These are phyloP conservation scores for Colletotrichum gloeosporioides DNA, from an alignment of 2,329 filamentous ascomycete species.

Conservation along the genomic window DNA sequence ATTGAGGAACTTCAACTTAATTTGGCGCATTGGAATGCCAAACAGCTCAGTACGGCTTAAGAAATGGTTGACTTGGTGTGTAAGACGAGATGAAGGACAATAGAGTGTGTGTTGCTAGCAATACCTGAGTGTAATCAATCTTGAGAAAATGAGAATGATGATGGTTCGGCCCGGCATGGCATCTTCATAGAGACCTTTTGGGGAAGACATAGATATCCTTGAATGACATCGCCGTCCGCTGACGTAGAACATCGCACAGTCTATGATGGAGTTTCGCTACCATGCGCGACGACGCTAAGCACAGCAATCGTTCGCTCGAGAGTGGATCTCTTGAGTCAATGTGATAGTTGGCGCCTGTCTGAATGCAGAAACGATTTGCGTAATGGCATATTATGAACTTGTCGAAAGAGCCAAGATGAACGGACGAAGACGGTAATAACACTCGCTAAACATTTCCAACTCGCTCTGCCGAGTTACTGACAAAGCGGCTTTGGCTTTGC, in stretches of 20 bases:
- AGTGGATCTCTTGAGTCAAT: background rate
- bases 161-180: background rate
- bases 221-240: background rate
- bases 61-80: background rate
- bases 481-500: background rate
- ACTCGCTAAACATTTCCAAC: background rate
- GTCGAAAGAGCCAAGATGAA: background rate
- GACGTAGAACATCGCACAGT: background rate
- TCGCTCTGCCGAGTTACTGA: background rate
- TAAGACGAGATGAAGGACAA: background rate
- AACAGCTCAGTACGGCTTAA: background rate
- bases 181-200: background rate
- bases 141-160: background rate
- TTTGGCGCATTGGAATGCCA: background rate
- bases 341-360: background rate
- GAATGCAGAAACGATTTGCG: background rate
- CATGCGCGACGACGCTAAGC: background rate
- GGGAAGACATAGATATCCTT: background rate
- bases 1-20: background rate
- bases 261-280: background rate
- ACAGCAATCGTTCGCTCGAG: background rate
- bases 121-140: background rate
- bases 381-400: background rate
- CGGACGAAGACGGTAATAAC: background rate
- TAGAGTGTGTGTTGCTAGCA: background rate